Conservation (phyloP, 306 rosid species). For the Glycine tomentella region DNA sequence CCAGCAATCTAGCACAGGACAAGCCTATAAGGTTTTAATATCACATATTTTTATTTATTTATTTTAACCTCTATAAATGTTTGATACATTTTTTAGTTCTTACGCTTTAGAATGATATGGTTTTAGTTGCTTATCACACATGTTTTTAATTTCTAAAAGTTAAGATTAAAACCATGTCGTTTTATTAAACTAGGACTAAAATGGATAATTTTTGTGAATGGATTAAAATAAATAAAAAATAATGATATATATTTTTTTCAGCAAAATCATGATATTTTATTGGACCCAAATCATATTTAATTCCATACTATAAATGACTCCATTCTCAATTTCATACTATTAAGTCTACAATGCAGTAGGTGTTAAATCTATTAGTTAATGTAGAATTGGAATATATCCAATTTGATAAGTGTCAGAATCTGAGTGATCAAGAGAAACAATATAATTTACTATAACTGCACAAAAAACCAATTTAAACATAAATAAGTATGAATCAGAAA, state of each 20-base stretch:
- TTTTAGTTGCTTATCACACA: background rate
- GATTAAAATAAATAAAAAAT: too few relatives aligned
- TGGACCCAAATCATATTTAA: background rate
- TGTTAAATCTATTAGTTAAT: too few relatives aligned
- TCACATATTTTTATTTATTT: background rate
- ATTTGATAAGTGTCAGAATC: too few relatives aligned
- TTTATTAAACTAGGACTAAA: background rate
- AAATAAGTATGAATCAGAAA: too few relatives aligned
- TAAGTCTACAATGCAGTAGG: background rate
- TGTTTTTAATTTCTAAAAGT: background rate
- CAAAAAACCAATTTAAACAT: too few relatives aligned
- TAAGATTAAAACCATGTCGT: background rate
- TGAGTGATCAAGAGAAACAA: too few relatives aligned
- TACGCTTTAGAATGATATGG: background rate
- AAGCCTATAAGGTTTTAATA: background rate
- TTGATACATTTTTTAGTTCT: background rate
- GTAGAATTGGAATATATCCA: too few relatives aligned
- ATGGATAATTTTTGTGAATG: too few relatives aligned
- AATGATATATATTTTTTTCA: too few relatives aligned
- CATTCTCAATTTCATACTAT: too few relatives aligned
- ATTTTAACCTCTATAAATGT: background rate
- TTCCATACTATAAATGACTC: background rate
- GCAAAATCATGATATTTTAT: background rate
- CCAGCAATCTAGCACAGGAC: slow-evolving; percentile 61
- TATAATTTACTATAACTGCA: too few relatives aligned